These are phyloP conservation scores for Stagonosporopsis tanaceti DNA, from an alignment of 2,329 filamentous ascomycete genomes.

Conservation along the genomic window DNA sequence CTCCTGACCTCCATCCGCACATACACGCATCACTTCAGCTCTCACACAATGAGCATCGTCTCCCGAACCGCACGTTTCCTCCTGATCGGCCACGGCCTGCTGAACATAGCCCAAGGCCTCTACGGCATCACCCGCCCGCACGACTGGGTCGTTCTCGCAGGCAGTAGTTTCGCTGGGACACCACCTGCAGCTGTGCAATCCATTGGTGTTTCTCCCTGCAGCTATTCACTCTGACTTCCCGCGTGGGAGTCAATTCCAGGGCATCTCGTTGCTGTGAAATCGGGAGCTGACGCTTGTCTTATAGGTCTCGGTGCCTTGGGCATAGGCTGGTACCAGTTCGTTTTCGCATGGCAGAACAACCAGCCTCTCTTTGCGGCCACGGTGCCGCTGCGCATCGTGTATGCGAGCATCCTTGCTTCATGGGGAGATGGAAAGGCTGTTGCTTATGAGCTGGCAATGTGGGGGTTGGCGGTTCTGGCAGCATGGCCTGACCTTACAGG, in stretches of 20 bases:
- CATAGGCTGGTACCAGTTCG: slow-evolving; percentile 25
- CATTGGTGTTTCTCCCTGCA: not conserved
- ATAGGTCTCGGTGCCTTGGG: slow-evolving; percentile 22
- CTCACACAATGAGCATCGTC: not conserved
- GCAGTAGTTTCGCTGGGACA: not conserved
- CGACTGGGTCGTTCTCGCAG: not conserved
- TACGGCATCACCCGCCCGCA: slow-evolving; percentile 12
- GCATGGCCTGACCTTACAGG: not conserved
- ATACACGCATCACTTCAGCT: not conserved
- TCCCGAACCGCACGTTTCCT: slow-evolving; percentile 19
- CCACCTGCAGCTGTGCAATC: not conserved
- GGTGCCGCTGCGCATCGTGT: slow-evolving; percentile 3
- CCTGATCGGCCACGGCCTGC: slow-evolving; percentile 19
- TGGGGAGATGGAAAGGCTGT: not conserved
- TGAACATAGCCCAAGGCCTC: slow-evolving; percentile 23
- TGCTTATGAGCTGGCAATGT: slow-evolving; percentile 12
- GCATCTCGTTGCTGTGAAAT: too few relatives aligned
- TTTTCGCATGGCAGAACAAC: slow-evolving; percentile 21
- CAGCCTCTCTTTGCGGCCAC: slow-evolving; percentile 16
- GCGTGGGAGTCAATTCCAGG: too few relatives aligned
- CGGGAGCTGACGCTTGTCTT: not conserved
- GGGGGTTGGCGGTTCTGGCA: not conserved
- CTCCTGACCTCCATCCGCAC: not conserved
- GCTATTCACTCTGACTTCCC: not conserved
- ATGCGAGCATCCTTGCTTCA: not conserved